Conservation (phyloP, 257 asterid genomes). For the Fraxinus excelsior region DNA sequence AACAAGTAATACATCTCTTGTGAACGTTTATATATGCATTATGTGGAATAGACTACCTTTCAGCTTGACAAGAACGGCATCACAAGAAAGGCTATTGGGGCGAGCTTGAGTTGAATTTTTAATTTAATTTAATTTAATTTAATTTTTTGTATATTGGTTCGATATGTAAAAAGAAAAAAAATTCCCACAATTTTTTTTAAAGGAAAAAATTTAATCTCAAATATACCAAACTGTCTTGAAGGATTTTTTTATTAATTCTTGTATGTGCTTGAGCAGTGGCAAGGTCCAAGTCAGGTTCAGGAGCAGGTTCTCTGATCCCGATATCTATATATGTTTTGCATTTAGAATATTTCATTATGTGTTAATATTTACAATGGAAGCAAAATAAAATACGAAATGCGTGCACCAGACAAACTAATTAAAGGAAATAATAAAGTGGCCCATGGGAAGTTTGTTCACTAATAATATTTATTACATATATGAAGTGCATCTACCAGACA, state of each 20-base stretch:
- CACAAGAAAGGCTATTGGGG: no score
- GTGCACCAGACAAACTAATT: not conserved
- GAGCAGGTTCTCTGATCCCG: not conserved
- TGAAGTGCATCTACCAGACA: constrained; percentile 2
- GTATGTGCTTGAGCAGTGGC: not conserved
- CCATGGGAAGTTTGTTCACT: not conserved
- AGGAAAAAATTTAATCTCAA: no score
- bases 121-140: no score
- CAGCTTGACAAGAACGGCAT: no score
- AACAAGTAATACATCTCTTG: not conserved
- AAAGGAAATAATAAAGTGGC: not conserved
- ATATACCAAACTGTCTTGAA: no score
- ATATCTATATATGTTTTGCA: no score
- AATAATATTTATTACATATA: not conserved
- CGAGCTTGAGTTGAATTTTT: no score
- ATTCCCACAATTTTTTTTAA: no score
- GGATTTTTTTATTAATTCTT: no score
- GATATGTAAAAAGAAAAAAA: no score
- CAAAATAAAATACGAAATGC: not conserved
- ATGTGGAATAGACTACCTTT: not conserved
- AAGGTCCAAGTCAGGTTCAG: not conserved
- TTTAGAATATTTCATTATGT: no score
- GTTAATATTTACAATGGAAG: not conserved
- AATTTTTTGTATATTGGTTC: no score
- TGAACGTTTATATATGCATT: not conserved